These are phyloP conservation scores for Trapa bicornis DNA, from an alignment of 345 rosid genomes.

Conservation along the genomic window DNA sequence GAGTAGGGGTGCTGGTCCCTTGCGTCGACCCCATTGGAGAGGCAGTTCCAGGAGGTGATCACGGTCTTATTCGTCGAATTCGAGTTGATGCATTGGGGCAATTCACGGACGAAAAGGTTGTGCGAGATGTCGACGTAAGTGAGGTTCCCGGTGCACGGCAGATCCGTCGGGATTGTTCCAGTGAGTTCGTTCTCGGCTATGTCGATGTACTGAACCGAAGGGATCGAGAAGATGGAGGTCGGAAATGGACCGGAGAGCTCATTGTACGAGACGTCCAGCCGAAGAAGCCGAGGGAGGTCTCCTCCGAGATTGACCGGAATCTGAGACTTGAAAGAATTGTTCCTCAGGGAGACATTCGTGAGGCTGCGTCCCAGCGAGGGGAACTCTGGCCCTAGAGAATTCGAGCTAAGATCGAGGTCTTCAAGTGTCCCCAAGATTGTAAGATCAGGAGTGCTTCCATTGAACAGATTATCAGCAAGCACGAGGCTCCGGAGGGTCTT, in stretches of 20 bases:
- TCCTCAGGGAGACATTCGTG: conserved; percentile 27
- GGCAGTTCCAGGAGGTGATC: conserved; percentile 65
- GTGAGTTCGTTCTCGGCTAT: conserved; percentile 41
- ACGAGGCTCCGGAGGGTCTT: conserved; percentile 45
- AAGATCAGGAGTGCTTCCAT: conserved; percentile 59
- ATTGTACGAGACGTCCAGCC: conserved; percentile 52
- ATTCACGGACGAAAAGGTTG: conserved; percentile 59
- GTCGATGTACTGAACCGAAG: conserved; percentile 44
- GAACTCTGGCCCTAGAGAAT: conserved; percentile 48
- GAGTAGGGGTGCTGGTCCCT: conserved; percentile 56
- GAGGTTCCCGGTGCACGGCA: conserved; percentile 42
- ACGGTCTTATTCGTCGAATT: conserved; percentile 40
- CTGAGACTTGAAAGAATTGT: conserved; percentile 55
- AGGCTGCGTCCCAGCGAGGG: conserved; percentile 46
- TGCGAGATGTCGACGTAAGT: conserved; percentile 47
- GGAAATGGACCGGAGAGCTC: conserved; percentile 47
- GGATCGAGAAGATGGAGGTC: conserved; percentile 40
- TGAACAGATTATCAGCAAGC: conserved; percentile 45
- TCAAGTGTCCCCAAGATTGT: conserved; percentile 23
- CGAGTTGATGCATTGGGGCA: conserved; percentile 44
- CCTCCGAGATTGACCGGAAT: conserved; percentile 34
- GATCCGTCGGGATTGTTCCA: conserved; percentile 36
- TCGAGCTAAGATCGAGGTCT: conserved; percentile 50
- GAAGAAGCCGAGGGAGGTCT: conserved; percentile 30
- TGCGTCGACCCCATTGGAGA: conserved; percentile 28